Base-by-base conservation (phyloP, 345 rosid genomes). In the Salix dunnii region DNA sequence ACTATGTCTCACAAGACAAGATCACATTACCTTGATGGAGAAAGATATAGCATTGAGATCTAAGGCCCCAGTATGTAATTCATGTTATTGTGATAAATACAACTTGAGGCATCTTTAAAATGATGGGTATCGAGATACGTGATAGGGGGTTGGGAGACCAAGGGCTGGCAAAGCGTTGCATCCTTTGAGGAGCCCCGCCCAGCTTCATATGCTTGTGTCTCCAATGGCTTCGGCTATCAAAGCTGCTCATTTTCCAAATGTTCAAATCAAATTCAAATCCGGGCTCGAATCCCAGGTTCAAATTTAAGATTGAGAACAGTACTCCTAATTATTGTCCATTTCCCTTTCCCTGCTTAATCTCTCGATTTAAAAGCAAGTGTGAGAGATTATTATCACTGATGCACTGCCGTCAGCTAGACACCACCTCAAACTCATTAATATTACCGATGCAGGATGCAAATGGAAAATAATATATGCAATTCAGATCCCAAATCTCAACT, bases 201-300 rank as follows among this genome's bases (percentile, higher is more conserved):
- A 16, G 61, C 69, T 73, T 75, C 81, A 78, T 78, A 78, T 73
- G 77, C 64, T 67, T 46, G 46, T 61, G 82, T 68, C 67, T 65
- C 60, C n/a, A 55, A 43, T 18, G 40, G 60, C 13, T n/a, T 35
- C 16, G 48, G 17, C 61, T 33, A 60, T 13, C 18, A 48, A 30
- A 46, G 14, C 33, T 13, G 10, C 23, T 55, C 42, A 2, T 18
- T 28, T 25, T 13, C 20, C 27, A 12, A 58, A 14, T 13, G 43
- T 17, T 60, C 48, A 62, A 62, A 36, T 51, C 21, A 42, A 42
- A 42, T 30, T 62, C 66, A 23, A 0, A 35, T 17, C 51, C 49
- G 48, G 28, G 46, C 64, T 61, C 40, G 9, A 43, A 6, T 67
- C 71, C 77, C 33, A 51, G 58, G 58, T 6, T 51, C 58, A 51